These are phyloP conservation scores for Teratosphaeria zuluensis DNA, from an alignment of 2,329 filamentous ascomycete genomes.

Conservation along the genomic window DNA sequence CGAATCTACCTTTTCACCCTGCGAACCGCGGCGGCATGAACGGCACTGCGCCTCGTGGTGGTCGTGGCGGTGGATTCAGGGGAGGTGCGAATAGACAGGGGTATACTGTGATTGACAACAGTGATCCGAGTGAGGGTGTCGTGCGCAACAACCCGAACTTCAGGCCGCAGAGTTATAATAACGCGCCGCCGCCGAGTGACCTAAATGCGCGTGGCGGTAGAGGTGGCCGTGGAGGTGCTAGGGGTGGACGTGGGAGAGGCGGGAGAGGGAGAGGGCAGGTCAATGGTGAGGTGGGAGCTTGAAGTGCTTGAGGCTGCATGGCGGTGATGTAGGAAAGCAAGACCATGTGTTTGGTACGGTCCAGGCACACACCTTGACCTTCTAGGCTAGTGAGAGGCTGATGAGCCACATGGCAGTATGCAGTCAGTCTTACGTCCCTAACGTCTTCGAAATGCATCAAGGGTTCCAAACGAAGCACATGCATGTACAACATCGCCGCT, in stretches of 20 bases:
- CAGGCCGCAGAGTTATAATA: conserved; percentile 43
- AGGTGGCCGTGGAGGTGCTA: conserved; percentile 11
- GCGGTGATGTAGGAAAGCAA: no score
- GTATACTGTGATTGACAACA: conserved; percentile 39
- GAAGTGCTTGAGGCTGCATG: neutral
- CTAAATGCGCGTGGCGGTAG: conserved; percentile 34
- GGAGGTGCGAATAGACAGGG: conserved; percentile 30
- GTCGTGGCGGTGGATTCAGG: conserved; percentile 25
- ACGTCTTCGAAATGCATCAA: no score
- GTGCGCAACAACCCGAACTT: conserved; percentile 48
- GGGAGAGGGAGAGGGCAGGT: neutral
- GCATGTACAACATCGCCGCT: no score
- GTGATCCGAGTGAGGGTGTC: conserved; percentile 44
- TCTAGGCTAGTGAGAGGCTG: no score
- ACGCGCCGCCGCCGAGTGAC: conserved; percentile 49
- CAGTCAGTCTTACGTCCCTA: no score
- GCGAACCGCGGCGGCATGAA: conserved; percentile 10
- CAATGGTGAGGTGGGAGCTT: neutral
- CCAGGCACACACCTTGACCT: no score
- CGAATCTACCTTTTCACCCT: conserved; percentile 30
- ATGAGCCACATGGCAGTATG: no score
- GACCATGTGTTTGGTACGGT: no score
- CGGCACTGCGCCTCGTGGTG: conserved; percentile 30
- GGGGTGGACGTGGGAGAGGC: conserved; percentile 11
- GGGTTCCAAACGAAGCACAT: no score